Conservation (phyloP, 106 monocot species). For the Dendrobium chrysotoxum region DNA sequence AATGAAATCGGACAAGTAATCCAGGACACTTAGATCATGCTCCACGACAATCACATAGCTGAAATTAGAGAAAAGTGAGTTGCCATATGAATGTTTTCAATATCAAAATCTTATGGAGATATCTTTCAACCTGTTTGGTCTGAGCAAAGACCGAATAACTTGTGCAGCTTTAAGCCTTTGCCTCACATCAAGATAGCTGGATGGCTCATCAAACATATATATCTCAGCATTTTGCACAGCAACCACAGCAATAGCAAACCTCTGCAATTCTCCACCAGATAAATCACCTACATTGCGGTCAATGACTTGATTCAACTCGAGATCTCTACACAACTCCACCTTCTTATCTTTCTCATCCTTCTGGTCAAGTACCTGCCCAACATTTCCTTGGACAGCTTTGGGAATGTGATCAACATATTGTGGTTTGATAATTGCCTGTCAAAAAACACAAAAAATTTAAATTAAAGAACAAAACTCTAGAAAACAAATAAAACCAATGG, state of each 20-base stretch:
- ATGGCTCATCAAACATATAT: conserved; percentile 74
- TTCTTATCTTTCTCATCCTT: conserved; percentile 88
- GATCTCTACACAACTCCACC: conserved; percentile 59
- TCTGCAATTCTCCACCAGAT: conserved; percentile 96
- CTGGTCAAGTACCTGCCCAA: conserved; percentile 87
- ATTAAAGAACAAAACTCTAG: conserved; percentile 14
- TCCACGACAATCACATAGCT: conserved; percentile 99
- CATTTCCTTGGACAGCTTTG: conserved; percentile 97
- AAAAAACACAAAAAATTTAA: conserved; percentile 49
- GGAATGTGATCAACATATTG: conserved; percentile 99
- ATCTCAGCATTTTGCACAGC: conserved; percentile 93
- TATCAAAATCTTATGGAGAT: not conserved
- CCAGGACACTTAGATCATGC: conserved; percentile 97
- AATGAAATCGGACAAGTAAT: conserved; percentile 97
- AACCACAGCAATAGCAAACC: conserved; percentile 96
- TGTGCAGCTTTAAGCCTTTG: conserved; percentile 96
- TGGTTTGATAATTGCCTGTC: conserved; percentile 89
- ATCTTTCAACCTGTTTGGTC: conserved; percentile 73
- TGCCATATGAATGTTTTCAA: not conserved
- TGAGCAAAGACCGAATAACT: conserved; percentile 87
- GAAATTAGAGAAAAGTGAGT: conserved; percentile 4
- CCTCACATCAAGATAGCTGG: conserved; percentile 7
- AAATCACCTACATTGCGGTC: conserved; percentile 96
- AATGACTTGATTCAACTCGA: conserved; percentile 91
- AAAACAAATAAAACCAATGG: not conserved